Conservation (phyloP, 83 land plant species). For the Larix sibirica region DNA sequence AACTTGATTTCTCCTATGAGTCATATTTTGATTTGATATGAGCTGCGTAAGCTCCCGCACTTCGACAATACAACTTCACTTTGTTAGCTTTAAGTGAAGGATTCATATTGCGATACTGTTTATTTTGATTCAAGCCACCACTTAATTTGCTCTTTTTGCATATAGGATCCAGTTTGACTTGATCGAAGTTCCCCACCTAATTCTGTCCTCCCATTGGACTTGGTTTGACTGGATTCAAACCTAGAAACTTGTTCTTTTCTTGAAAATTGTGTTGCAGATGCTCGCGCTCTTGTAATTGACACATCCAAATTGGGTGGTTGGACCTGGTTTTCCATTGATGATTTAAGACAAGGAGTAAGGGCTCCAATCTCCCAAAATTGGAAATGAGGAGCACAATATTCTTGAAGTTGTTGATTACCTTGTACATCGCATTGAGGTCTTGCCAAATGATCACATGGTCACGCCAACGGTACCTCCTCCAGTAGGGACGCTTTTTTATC, state of each 20-base stretch:
- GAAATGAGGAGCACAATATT: constrained; percentile 68
- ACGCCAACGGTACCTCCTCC: constrained; percentile 64
- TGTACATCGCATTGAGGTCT: constrained; percentile 76
- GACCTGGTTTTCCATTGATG: constrained; percentile 16
- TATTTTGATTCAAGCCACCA: background rate
- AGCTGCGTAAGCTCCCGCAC: background rate
- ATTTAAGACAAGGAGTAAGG: constrained; percentile 10
- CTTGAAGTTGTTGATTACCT: constrained; percentile 52
- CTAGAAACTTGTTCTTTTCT: constrained; percentile 20
- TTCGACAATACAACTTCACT: background rate
- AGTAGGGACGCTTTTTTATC: constrained; percentile 62
- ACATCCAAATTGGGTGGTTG: constrained; percentile 34
- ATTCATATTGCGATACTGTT: background rate
- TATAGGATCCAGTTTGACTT: background rate
- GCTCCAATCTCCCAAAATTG: constrained; percentile 80
- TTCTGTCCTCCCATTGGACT: background rate
- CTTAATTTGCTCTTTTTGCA: background rate
- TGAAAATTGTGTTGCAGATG: constrained; percentile 72
- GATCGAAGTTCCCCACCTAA: background rate
- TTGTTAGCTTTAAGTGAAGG: background rate
- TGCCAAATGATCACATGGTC: constrained; percentile 80
- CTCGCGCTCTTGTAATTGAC: constrained; percentile 72
- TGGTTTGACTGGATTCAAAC: constrained; percentile 2
- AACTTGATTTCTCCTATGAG: background rate
- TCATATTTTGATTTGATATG: background rate